Base-by-base conservation (phyloP, 495 filamentous ascomycete genomes). In the Evernia prunastri region DNA sequence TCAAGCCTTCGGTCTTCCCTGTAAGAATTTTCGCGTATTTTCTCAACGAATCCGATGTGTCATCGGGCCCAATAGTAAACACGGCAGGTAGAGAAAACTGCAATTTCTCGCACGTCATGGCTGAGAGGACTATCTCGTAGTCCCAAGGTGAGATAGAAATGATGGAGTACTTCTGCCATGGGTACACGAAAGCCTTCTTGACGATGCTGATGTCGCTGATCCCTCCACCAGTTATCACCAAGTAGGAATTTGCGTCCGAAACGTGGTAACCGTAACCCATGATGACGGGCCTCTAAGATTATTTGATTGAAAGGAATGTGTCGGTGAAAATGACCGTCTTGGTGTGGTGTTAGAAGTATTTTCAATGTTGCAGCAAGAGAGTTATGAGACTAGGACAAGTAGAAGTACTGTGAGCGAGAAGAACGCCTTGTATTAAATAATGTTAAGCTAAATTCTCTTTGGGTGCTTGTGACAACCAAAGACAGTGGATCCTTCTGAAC, bases 51-150 rank as follows among this genome's bases (percentile, higher is more conserved):
- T 85, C 79, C 25, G 77, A 72, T 56, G 86, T 81, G 66, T 89
- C 83, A 62, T 89, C 82, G 35, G 90, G 89, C 42, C 89, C 89
- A 65, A 93, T 85, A 29, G 90, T 93, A 73, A 93, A 92, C 49
- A 91, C 87, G n/a, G 89, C 88, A 13, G 89, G 89, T 9, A 91
- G 80, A 31, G 82, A 76, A 72, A 90, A 90, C 56, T 90, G 86
- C 13, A 93, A 80, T 75, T 92, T 93, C 73, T 92, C 89, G 63
- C 85, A 80, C 27, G 88, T 93, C 89, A 92, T 93, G 35, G 89
- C 89, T 72, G 91, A 87, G 6, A 92, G 81, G 56, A 80, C 83
- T 73, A 92, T 85, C 42, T 80, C 79, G 71, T 89, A 90, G 72
- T 91, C 89, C 72, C 88, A 89, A 0, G 90, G 90, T 63, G 87